These are phyloP conservation scores for Thermochaetoides dissita DNA, from an alignment of 2,329 filamentous ascomycete genomes.

Conservation along the genomic window DNA sequence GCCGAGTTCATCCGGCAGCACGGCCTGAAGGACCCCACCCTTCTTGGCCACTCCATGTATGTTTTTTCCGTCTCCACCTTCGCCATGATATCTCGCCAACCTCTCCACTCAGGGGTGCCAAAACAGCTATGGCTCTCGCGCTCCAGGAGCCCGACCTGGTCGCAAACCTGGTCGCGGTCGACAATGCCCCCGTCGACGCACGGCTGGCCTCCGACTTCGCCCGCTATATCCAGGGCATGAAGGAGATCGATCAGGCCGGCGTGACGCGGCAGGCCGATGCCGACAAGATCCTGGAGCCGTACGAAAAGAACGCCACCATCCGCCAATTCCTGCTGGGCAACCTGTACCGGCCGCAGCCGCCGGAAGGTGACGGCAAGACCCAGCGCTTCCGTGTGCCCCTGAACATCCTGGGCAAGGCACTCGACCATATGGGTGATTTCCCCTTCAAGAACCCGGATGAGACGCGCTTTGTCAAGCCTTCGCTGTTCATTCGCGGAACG, in stretches of 20 bases:
- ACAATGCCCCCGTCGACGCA: slow-evolving; percentile 82
- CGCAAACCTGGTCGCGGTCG: slow-evolving; percentile 63
- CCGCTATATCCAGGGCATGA: slow-evolving; percentile 74
- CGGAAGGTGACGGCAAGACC: slow-evolving; percentile 24
- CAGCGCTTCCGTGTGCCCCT: slow-evolving; percentile 73
- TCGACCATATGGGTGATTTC: slow-evolving; percentile 75
- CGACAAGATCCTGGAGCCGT: slow-evolving; percentile 61
- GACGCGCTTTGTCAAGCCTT: slow-evolving; percentile 57
- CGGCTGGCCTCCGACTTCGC: slow-evolving; percentile 60
- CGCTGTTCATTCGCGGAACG: slow-evolving; percentile 69
- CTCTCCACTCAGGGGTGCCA: slow-evolving; percentile 54
- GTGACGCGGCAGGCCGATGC: slow-evolving; percentile 63
- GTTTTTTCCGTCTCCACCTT: slow-evolving; percentile 13
- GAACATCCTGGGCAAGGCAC: slow-evolving; percentile 47
- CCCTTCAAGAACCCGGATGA: slow-evolving; percentile 64
- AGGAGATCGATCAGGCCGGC: slow-evolving; percentile 55
- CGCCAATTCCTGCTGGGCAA: slow-evolving; percentile 90
- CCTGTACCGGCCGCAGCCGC: slow-evolving; percentile 41
- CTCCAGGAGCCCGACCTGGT: slow-evolving; percentile 55
- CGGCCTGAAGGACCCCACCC: slow-evolving; percentile 51
- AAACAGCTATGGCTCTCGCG: slow-evolving; percentile 79
- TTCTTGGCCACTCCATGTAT: slow-evolving; percentile 91
- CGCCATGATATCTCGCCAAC: not conserved
- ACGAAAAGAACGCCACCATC: slow-evolving; percentile 62
- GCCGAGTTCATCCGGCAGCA: slow-evolving; percentile 63